These are phyloP conservation scores for Cryptococcus sp. DNA, from an alignment of 1,284 basidiomycete genomes.

Conservation along the genomic window DNA sequence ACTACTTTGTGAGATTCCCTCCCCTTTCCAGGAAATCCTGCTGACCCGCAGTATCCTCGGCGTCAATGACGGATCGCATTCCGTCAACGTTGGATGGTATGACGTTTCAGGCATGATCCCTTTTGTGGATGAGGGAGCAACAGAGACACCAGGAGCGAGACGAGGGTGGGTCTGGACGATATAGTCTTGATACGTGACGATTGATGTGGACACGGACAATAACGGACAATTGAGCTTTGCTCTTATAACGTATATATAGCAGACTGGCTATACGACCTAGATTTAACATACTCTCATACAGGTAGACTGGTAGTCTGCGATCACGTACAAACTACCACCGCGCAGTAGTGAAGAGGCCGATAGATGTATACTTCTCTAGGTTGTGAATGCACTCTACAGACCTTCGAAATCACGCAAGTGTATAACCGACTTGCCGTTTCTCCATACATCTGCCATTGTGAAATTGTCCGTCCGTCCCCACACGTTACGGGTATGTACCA, in stretches of 20 bases:
- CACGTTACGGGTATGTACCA: conserved; percentile 23
- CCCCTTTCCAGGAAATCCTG: neutral
- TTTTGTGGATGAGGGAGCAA: neutral
- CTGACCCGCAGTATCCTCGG: conserved; percentile 24
- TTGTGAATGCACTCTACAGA: conserved; percentile 1
- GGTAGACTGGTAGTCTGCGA: too few relatives aligned
- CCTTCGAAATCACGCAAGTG: conserved; percentile 13
- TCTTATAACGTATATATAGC: too few relatives aligned
- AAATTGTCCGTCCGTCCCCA: conserved; percentile 28
- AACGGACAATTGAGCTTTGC: too few relatives aligned
- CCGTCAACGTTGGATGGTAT: conserved; percentile 23
- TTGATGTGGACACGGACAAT: too few relatives aligned
- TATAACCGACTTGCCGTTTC: conserved; percentile 15
- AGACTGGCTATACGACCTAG: too few relatives aligned
- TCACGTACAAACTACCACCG: too few relatives aligned
- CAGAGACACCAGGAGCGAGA: neutral
- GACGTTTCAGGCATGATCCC: conserved; percentile 22
- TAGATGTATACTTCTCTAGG: too few relatives aligned
- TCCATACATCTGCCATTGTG: conserved; percentile 15
- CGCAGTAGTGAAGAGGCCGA: too few relatives aligned
- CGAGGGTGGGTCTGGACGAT: neutral
- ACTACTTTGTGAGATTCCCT: conserved; percentile 27
- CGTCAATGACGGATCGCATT: conserved; percentile 20
- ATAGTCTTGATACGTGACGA: too few relatives aligned
- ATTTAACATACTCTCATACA: too few relatives aligned